Conservation (phyloP, 2,329 filamentous ascomycete species). For the Mycocentrospora acerina region DNA sequence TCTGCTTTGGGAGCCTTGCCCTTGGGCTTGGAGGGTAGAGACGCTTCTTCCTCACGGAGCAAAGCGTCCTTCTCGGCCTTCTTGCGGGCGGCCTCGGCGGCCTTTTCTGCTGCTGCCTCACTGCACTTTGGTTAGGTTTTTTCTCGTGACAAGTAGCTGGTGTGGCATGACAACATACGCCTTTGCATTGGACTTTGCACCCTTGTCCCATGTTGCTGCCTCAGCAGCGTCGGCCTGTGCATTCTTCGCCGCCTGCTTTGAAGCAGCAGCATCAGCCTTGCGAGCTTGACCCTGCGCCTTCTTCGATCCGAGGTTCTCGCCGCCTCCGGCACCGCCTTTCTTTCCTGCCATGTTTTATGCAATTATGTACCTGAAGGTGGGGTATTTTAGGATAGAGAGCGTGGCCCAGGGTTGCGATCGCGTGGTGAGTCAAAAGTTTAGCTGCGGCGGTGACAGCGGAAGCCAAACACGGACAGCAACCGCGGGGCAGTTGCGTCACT, state of each 20-base stretch:
- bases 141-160: conserved; percentile 3
- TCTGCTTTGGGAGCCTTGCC: conserved; percentile 65
- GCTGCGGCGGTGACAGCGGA: too few relatives aligned
- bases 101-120: conserved; percentile 81
- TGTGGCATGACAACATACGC: conserved; percentile 62
- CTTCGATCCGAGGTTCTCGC: conserved; percentile 70
- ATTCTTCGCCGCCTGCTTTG: conserved; percentile 73
- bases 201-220: conserved; percentile 78
- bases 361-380: not conserved
- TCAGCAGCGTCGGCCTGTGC: conserved; percentile 68
- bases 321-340: conserved; percentile 60
- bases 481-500: too few relatives aligned
- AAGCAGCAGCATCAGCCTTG: conserved; percentile 84
- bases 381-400: too few relatives aligned
- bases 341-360: conserved; percentile 29
- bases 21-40: conserved; percentile 63
- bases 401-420: too few relatives aligned
- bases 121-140: conserved; percentile 49
- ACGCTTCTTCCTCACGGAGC: conserved; percentile 78
- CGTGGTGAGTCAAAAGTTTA: too few relatives aligned
- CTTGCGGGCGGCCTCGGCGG: conserved; percentile 77
- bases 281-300: conserved; percentile 87
- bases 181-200: conserved; percentile 80
- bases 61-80: conserved; percentile 90
- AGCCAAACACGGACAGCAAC: too few relatives aligned